These are phyloP conservation scores for Paxillus ammoniavirescens DNA, from an alignment of 768 basidiomycete genomes.

Conservation along the genomic window DNA sequence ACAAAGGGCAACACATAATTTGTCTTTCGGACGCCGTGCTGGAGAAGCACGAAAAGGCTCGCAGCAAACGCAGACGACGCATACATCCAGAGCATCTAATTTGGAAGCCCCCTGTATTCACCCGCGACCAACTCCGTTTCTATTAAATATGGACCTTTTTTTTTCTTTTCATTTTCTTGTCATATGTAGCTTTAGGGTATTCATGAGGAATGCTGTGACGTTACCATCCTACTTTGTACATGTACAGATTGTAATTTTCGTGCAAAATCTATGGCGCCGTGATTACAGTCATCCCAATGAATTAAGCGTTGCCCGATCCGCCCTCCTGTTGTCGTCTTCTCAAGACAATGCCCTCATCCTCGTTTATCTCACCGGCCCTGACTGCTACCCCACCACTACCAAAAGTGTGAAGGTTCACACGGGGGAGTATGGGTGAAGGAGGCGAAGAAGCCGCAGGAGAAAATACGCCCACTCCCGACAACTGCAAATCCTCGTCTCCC, in stretches of 20 bases:
- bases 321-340: constrained; percentile 18
- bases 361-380: constrained; percentile 2
- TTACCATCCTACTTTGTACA: constrained; percentile 14
- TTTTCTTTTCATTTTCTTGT: constrained; percentile 12
- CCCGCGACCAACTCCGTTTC: constrained; percentile 85
- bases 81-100: constrained; percentile 78
- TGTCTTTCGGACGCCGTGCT: constrained; percentile 88
- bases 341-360: constrained; percentile 13
- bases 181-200: constrained; percentile 12
- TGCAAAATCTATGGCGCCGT: not conserved
- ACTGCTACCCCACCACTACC: constrained; percentile 5
- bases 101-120: constrained; percentile 97
- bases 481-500: constrained; percentile 46
- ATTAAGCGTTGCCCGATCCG: constrained; percentile 1
- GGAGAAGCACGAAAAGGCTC: constrained; percentile 85
- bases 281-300: not conserved
- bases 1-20: constrained; percentile 92
- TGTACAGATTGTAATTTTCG: constrained; percentile 8
- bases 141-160: constrained; percentile 17
- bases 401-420: constrained; percentile 27
- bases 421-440: constrained; percentile 58
- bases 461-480: constrained; percentile 72
- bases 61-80: constrained; percentile 70
- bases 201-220: constrained; percentile 10
- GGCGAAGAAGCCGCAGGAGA: constrained; percentile 69